These are phyloP conservation scores for Hypoxylon fragiforme DNA, from an alignment of 495 filamentous ascomycete species.

Conservation along the genomic window DNA sequence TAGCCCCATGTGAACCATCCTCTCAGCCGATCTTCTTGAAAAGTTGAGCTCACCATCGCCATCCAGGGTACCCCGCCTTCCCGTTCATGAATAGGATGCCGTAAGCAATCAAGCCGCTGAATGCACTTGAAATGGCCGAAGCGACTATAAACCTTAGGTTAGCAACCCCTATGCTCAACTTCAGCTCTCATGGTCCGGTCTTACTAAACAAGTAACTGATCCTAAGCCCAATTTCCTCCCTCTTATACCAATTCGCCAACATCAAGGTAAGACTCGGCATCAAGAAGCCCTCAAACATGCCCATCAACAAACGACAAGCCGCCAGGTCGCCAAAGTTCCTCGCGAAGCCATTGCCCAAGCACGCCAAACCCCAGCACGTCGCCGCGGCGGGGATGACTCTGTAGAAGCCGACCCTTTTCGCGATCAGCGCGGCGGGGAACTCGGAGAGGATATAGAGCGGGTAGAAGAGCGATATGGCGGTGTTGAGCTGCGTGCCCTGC, in stretches of 20 bases:
- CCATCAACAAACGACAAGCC: slow-evolving; percentile 36
- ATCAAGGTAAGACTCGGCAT: slow-evolving; percentile 38
- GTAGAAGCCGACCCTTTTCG: slow-evolving; percentile 37
- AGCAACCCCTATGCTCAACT: not conserved
- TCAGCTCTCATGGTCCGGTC: no score
- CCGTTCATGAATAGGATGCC: slow-evolving; percentile 46
- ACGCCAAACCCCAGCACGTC: slow-evolving; percentile 37
- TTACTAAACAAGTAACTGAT: slow-evolving; percentile 37
- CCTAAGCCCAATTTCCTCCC: slow-evolving; percentile 37
- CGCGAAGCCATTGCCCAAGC: slow-evolving; percentile 37
- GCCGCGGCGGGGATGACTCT: slow-evolving; percentile 35
- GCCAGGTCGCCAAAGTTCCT: slow-evolving; percentile 35
- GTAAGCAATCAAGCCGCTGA: slow-evolving; percentile 53
- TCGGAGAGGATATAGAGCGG: slow-evolving; percentile 38
- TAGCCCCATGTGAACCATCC: no score
- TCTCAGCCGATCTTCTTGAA: no score
- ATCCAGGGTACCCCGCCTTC: slow-evolving; percentile 39
- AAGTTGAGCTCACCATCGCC: slow-evolving; percentile 38
- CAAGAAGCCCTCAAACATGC: slow-evolving; percentile 39
- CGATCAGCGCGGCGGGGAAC: slow-evolving; percentile 36
- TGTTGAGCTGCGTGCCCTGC: slow-evolving; percentile 45
- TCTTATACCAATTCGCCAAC: slow-evolving; percentile 42
- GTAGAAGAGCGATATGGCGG: slow-evolving; percentile 39
- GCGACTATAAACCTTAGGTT: slow-evolving; percentile 18
- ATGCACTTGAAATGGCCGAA: slow-evolving; percentile 39